These are phyloP conservation scores for Leccinum longicurvipes DNA, from an alignment of 768 basidiomycete species.

Conservation along the genomic window DNA sequence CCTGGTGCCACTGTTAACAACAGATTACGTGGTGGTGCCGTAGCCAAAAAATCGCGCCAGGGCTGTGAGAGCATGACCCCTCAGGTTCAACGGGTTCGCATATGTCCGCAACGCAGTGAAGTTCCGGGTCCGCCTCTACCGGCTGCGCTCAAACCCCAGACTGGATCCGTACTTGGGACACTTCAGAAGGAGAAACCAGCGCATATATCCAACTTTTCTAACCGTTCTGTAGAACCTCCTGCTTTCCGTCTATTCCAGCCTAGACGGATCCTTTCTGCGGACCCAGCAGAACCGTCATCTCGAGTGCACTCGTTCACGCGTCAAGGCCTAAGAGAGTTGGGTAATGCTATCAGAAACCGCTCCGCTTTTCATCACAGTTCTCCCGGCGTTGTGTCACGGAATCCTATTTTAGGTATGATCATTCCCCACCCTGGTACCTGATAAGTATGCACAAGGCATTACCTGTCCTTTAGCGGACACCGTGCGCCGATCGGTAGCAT, in stretches of 20 bases:
- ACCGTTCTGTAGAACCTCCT: background rate
- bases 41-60: slow-evolving; percentile 1
- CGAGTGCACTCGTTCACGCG: background rate
- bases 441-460: slow-evolving; percentile 8
- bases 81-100: background rate
- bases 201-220: slow-evolving; percentile 16
- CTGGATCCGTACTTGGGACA: background rate
- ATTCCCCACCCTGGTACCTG: background rate
- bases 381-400: slow-evolving; percentile 1
- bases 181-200: background rate
- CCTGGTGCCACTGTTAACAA: no score
- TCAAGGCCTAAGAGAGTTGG: background rate
- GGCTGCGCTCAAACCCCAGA: background rate
- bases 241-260: background rate
- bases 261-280: background rate
- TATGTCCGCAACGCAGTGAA: background rate
- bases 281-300: slow-evolving; percentile 1
- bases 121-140: background rate
- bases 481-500: background rate
- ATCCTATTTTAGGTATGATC: slow-evolving; percentile 14
- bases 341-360: background rate
- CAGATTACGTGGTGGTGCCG: background rate
- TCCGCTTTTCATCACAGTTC: slow-evolving; percentile 4
- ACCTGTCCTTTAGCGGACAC: slow-evolving; percentile 4
- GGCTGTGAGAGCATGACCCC: background rate